phyloP scores from a whole-genome alignment of 768 basidiomycete genomes.

The Lepiota brunneoincarnata region DNA sequence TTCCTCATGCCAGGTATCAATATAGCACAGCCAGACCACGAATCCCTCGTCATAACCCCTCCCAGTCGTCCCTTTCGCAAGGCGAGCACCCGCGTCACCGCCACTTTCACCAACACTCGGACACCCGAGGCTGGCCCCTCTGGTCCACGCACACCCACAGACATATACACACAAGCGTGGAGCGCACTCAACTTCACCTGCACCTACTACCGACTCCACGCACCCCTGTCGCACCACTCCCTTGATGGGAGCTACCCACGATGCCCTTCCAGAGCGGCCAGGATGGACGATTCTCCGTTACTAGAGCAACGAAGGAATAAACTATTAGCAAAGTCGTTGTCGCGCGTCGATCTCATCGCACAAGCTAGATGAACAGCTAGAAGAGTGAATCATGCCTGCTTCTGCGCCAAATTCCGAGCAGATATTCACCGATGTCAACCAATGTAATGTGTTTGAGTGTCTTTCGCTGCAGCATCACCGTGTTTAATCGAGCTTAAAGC shows the following conservation, averaged over 20 bases:
- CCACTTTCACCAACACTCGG: constrained; percentile 84
- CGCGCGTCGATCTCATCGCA: constrained; percentile 57
- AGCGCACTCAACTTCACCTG: constrained; percentile 81
- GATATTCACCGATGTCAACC: constrained; percentile 19
- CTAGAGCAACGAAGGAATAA: constrained; percentile 54
- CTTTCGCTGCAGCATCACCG: constrained; percentile 2
- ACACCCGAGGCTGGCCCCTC: constrained; percentile 42
- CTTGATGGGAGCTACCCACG: constrained; percentile 8
- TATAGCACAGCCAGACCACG: background rate
- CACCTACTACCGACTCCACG: constrained; percentile 66
- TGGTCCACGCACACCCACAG: constrained; percentile 12
- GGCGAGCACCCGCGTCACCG: constrained; percentile 79
- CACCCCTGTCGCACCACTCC: constrained; percentile 23
- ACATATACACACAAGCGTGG: constrained; percentile 51
- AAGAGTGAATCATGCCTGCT: constrained; percentile 23
- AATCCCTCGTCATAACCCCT: constrained; percentile 62
- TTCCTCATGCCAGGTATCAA: constrained; percentile 1
- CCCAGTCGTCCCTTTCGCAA: constrained; percentile 89
- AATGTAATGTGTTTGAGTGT: constrained; percentile 17
- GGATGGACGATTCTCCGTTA: constrained; percentile 37
- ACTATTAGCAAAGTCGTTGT: constrained; percentile 60
- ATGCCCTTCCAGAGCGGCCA: background rate
- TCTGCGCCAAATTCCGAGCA: constrained; percentile 29
- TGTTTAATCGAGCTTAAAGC: no score
- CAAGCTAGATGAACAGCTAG: constrained; percentile 39